A percentile compares a stretch with the other conserved stretches of the same genome.
Conservation (phyloP, 2,329 filamentous ascomycete species). For the Aulographum hederae region DNA sequence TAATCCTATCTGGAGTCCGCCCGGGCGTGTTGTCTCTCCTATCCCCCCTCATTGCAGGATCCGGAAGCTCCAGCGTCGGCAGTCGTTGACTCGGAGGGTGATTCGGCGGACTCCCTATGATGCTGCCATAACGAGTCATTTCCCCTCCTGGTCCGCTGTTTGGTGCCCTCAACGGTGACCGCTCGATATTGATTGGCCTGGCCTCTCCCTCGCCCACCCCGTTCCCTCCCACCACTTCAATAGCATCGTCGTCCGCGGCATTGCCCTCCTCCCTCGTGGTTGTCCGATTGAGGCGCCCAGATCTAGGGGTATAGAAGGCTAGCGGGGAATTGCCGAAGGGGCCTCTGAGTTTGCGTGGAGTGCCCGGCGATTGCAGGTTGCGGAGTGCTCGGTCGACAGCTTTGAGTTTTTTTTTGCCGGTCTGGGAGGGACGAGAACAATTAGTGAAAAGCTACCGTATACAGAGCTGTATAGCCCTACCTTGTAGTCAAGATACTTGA, state of each 20-base stretch:
- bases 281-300: too few species aligned
- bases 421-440: conserved; percentile 17
- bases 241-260: conserved; percentile 15
- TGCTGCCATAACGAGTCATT: conserved; percentile 41
- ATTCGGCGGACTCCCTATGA: conserved; percentile 34
- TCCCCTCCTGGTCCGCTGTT: neutral
- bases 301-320: too few species aligned
- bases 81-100: conserved; percentile 11
- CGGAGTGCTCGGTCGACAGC: conserved; percentile 55
- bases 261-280: conserved; percentile 28
- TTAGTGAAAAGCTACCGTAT: neutral
- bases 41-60: conserved; percentile 42
- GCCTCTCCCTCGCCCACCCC: neutral
- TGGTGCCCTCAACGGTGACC: neutral
- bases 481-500: conserved; percentile 93
- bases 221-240: neutral
- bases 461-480: too few species aligned
- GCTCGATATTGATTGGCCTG: neutral
- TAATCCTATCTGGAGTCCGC: too few species aligned
- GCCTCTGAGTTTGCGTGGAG: too few species aligned
- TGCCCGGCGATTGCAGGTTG: conserved; percentile 32
- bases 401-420: conserved; percentile 85
- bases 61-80: conserved; percentile 40
- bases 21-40: too few species aligned
- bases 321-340: too few species aligned